Percentiles rank a stretch among this genome's conserved stretches.
These are phyloP conservation scores for Cladosporium colombiae DNA, from an alignment of 2,329 filamentous ascomycete species.

Conservation along the genomic window DNA sequence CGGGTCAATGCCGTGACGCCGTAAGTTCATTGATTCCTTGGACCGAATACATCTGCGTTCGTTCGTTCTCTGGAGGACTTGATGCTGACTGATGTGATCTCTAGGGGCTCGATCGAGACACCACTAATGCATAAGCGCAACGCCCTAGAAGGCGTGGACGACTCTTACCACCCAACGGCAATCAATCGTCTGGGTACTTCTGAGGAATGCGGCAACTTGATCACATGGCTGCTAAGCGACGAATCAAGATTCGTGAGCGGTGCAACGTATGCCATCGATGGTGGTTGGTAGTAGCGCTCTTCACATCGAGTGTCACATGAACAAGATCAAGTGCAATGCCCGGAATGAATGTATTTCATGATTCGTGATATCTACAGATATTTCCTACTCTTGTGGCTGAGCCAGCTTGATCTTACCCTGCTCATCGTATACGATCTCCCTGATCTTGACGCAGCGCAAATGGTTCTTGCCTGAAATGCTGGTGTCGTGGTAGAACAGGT, in stretches of 20 bases:
- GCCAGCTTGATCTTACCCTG: slow-evolving; percentile 60
- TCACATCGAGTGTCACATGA: background rate
- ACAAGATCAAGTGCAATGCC: background rate
- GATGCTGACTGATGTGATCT: background rate
- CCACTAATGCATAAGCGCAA: slow-evolving; percentile 34
- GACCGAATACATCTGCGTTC: background rate
- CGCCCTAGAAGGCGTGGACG: slow-evolving; percentile 32
- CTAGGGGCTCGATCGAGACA: slow-evolving; percentile 30
- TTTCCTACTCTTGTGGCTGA: slow-evolving; percentile 24
- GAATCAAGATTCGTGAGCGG: slow-evolving; percentile 51
- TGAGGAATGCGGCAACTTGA: slow-evolving; percentile 36
- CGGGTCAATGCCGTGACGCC: slow-evolving; percentile 34
- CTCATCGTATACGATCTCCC: slow-evolving; percentile 71
- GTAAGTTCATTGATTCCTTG: slow-evolving; percentile 24
- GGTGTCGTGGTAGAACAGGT: slow-evolving; percentile 75
- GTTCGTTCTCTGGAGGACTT: background rate
- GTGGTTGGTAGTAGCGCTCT: slow-evolving; percentile 37
- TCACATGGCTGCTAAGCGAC: slow-evolving; percentile 52
- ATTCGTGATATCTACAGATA: background rate
- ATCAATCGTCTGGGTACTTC: slow-evolving; percentile 30
- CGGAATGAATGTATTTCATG: background rate
- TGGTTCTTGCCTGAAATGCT: slow-evolving; percentile 69
- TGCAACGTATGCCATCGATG: slow-evolving; percentile 50
- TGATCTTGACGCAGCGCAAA: slow-evolving; percentile 70
- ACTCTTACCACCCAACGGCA: slow-evolving; percentile 26